Conservation (phyloP, 805 yeast species). For the Yarrowia sp. region DNA sequence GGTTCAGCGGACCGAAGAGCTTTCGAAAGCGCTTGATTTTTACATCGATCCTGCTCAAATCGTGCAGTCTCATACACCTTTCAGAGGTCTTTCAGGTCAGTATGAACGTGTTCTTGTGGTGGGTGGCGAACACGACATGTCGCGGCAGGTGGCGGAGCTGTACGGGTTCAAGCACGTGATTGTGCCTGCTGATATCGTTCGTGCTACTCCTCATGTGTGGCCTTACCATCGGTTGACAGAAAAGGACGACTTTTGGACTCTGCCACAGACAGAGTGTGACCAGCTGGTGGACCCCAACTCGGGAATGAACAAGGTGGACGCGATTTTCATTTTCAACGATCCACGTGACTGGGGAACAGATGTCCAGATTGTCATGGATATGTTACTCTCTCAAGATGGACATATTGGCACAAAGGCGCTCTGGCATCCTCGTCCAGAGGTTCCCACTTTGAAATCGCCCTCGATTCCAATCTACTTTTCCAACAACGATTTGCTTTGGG, state of each 20-base stretch:
- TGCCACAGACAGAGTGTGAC: constrained; percentile 34
- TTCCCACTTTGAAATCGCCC: constrained; percentile 45
- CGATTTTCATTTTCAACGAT: constrained; percentile 80
- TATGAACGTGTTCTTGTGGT: constrained; percentile 69
- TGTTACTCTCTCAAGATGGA: constrained; percentile 64
- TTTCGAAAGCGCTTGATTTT: constrained; percentile 49
- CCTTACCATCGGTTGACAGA: constrained; percentile 62
- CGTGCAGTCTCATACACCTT: constrained; percentile 87
- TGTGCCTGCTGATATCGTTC: constrained; percentile 69
- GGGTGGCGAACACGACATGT: constrained; percentile 72
- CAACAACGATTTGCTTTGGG: constrained; percentile 83
- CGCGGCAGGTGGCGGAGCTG: constrained; percentile 66
- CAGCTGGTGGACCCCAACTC: constrained; percentile 28
- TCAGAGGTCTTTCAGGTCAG: constrained; percentile 54
- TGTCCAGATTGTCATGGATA: constrained; percentile 70
- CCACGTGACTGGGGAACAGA: constrained; percentile 88
- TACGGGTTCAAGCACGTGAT: constrained; percentile 80
- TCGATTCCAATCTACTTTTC: constrained; percentile 70
- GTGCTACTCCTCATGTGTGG: constrained; percentile 54
- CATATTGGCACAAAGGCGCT: constrained; percentile 57
- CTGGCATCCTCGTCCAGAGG: constrained; percentile 16
- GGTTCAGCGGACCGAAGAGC: constrained; percentile 51
- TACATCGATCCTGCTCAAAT: constrained; percentile 53
- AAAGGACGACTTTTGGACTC: constrained; percentile 45
- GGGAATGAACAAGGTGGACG: constrained; percentile 53